Conservation (phyloP, 2,329 filamentous ascomycete species). For the Ophioceras dolichostomum region DNA sequence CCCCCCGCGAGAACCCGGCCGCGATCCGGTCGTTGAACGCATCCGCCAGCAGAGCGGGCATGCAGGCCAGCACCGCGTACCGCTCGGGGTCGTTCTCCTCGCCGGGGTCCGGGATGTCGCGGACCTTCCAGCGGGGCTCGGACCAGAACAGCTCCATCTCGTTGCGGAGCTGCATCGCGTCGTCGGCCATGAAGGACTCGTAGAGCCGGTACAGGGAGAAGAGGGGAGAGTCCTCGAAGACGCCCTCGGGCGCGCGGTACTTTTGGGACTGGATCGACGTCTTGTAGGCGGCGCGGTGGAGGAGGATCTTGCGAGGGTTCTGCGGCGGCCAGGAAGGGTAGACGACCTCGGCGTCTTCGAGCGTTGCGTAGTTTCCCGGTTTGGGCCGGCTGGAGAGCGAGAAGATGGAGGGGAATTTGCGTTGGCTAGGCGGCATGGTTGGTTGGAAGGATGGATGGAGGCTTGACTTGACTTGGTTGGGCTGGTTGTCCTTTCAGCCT, state of each 20-base stretch:
- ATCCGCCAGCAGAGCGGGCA: slow-evolving; percentile 5
- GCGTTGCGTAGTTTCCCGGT: too few species aligned
- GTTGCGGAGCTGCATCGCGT: slow-evolving; percentile 4
- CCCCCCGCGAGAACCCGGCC: slow-evolving; percentile 3
- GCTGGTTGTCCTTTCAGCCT: too few species aligned
- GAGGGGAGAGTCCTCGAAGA: slow-evolving; percentile 6
- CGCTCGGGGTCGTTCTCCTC: slow-evolving; percentile 5
- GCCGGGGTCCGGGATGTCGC: slow-evolving; percentile 5
- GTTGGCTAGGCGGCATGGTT: too few species aligned
- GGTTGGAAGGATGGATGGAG: too few species aligned
- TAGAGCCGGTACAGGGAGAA: slow-evolving; percentile 6
- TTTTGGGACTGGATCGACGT: slow-evolving; percentile 5
- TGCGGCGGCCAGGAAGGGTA: slow-evolving; percentile 1
- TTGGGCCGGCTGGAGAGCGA: too few species aligned
- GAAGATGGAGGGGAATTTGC: too few species aligned
- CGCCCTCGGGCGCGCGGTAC: slow-evolving; percentile 5
- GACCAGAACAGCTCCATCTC: slow-evolving; percentile 8
- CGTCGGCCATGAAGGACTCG: slow-evolving; percentile 6
- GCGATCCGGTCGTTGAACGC: slow-evolving; percentile 5
- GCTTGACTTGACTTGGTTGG: too few species aligned
- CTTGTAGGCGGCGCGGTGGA: slow-evolving; percentile 2
- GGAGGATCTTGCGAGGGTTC: slow-evolving; percentile 2
- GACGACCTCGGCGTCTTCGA: too few species aligned
- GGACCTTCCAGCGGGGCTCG: slow-evolving; percentile 7
- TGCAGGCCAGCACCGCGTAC: slow-evolving; percentile 6